Percentiles rank a stretch among this genome's conserved stretches.
Conservation (phyloP, 2,329 filamentous ascomycete species). For the Fusarium subtropicale region DNA sequence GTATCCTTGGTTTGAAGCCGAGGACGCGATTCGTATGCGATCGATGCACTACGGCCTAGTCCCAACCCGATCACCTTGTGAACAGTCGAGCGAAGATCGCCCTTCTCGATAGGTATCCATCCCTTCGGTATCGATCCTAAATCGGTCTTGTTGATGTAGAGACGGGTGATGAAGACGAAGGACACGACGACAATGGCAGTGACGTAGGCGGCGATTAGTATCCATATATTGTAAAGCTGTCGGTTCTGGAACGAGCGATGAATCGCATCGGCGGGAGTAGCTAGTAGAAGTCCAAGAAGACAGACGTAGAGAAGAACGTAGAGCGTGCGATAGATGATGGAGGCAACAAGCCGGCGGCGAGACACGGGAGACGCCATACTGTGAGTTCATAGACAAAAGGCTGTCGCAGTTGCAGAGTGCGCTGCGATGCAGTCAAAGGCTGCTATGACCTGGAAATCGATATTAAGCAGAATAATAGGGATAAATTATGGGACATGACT, state of each 20-base stretch:
- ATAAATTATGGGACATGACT: slow-evolving; percentile 47
- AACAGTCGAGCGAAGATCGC: slow-evolving; percentile 81
- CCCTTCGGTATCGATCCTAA: slow-evolving; percentile 86
- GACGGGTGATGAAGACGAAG: slow-evolving; percentile 83
- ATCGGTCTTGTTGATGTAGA: slow-evolving; percentile 86
- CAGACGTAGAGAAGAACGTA: slow-evolving; percentile 83
- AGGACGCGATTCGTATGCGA: slow-evolving; percentile 74
- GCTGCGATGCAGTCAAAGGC: slow-evolving; percentile 2
- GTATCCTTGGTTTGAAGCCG: slow-evolving; percentile 42
- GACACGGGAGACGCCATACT: slow-evolving; percentile 53
- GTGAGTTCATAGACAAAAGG: slow-evolving; percentile 26
- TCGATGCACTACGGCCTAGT: slow-evolving; percentile 79
- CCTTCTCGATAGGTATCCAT: slow-evolving; percentile 87
- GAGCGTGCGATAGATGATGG: slow-evolving; percentile 82
- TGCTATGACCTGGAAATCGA: slow-evolving; percentile 28
- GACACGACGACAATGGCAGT: slow-evolving; percentile 76
- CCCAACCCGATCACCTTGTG: slow-evolving; percentile 79
- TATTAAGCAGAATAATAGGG: slow-evolving; percentile 27
- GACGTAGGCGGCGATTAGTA: slow-evolving; percentile 80
- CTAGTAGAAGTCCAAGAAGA: slow-evolving; percentile 77
- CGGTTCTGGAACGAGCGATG: slow-evolving; percentile 76
- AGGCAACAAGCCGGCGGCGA: slow-evolving; percentile 69
- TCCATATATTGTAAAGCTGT: slow-evolving; percentile 84
- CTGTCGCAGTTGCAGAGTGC: slow-evolving; percentile 11
- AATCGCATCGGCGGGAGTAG: slow-evolving; percentile 84